Evolutionary conservation across 2,329 filamentous ascomycete genomes (phyloP), one percentile per base, ranked within the genome.

Genomic region (Fusarium sp.): DNA sequence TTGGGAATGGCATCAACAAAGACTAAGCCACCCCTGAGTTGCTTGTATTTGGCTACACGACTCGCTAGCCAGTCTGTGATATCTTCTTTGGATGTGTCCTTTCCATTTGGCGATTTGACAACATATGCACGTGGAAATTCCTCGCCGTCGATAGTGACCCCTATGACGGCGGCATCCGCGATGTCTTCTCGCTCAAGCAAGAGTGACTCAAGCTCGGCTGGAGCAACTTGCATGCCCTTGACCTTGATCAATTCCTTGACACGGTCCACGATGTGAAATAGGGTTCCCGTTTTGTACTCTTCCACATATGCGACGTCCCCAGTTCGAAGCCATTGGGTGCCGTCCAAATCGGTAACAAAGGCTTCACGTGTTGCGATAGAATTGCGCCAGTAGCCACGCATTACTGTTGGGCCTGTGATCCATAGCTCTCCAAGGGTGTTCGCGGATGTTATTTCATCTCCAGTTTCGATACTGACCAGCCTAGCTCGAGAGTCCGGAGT

Each of bases 371-470:
- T 94, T 3, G 91, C 92, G 43, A 87, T 82, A 0, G 87, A 84
- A 62, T 90, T 92, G 43, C 84, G 82, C 90, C 92, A 95, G 78
- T 96, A 96, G 7, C 91, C 89, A 62, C 87, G 88, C 85, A 93
- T 90, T 44, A 95, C 80, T 33, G 88, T 92, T 4, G 91, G 92
- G 0, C 87, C 91, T 1, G 86, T 83, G 7, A 95, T 82, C 87
- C 90, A 93, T 20, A 96, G 81, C 78, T 95, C 91, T 30, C 92
- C 92, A 5, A 84, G 81, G 72, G 88, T 80, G 46, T 85, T 83
- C 6, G 81, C 67, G 65, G 77, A 77, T 4, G 81, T 83, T 51
- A 89, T 79, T 63, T 87, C 84, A 4, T 78, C 82, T 15, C 78
- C 78, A 39, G 85, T 87, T 41, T 86, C 84, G 14, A 82, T 75